Conservation (phyloP, 495 filamentous ascomycete species). For the Usnea hakonensis region DNA sequence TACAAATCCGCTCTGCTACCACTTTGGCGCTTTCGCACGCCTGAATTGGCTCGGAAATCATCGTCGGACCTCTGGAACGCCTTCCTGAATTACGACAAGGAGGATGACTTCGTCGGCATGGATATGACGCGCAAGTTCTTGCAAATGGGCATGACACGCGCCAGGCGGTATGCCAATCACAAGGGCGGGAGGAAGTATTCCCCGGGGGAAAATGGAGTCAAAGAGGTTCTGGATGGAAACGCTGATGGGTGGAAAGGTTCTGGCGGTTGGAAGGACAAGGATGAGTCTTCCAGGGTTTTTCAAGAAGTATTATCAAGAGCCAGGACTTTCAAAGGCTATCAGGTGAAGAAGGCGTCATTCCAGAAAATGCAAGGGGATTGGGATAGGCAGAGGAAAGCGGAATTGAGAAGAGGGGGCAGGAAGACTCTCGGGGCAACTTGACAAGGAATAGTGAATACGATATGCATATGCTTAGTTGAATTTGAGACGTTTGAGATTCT, state of each 20-base stretch:
- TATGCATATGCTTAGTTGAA: constrained; percentile 5
- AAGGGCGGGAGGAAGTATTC: constrained; percentile 43
- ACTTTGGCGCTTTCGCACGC: constrained; percentile 43
- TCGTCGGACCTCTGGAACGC: constrained; percentile 32
- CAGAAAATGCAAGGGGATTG: constrained; percentile 34
- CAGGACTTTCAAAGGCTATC: constrained; percentile 35
- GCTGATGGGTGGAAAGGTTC: constrained; percentile 46
- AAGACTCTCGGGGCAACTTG: not conserved
- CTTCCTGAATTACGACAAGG: constrained; percentile 35
- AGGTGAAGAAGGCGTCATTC: constrained; percentile 33
- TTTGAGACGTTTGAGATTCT: constrained; percentile 11
- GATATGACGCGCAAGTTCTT: constrained; percentile 48
- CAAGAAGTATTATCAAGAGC: constrained; percentile 37
- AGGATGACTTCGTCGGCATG: constrained; percentile 46
- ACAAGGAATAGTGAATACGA: not conserved
- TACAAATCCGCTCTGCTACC: constrained; percentile 47
- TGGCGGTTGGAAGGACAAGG: constrained; percentile 58
- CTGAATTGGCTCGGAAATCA: constrained; percentile 34
- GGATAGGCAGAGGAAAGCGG: constrained; percentile 22
- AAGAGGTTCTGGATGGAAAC: constrained; percentile 36
- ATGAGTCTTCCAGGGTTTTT: constrained; percentile 50
- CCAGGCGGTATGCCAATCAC: constrained; percentile 44
- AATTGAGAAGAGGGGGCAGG: not conserved
- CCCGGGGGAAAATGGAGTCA: not conserved
- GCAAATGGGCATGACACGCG: constrained; percentile 49